Evolutionary conservation across 2,329 filamentous ascomycete species (phyloP).

Genomic region (Calonectria ilicicola): DNA sequence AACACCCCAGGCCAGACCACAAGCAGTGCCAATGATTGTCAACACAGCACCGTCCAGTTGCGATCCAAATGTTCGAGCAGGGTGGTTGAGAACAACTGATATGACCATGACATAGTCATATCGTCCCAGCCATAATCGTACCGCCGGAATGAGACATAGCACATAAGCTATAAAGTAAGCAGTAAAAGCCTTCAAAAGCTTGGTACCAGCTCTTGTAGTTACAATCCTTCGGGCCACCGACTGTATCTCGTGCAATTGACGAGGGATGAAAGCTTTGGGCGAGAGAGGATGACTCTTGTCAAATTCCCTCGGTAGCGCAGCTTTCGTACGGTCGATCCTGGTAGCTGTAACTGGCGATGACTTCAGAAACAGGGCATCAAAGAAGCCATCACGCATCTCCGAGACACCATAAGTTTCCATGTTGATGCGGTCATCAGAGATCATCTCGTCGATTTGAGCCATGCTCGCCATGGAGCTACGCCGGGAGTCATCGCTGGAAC

Average conservation of each 20-base stretch:
- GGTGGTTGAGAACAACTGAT: slow-evolving; percentile 69
- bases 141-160: slow-evolving; percentile 63
- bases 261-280: slow-evolving; percentile 58
- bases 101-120: slow-evolving; percentile 68
- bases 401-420: slow-evolving; percentile 56
- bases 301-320: slow-evolving; percentile 60
- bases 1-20: slow-evolving; percentile 67
- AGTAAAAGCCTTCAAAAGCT: slow-evolving; percentile 64
- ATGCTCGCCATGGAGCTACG: slow-evolving; percentile 47
- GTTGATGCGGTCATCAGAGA: slow-evolving; percentile 49
- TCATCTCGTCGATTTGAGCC: slow-evolving; percentile 49
- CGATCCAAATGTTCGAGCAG: slow-evolving; percentile 66
- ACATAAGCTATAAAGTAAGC: slow-evolving; percentile 69
- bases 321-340: slow-evolving; percentile 53
- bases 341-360: slow-evolving; percentile 49
- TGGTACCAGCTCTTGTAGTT: slow-evolving; percentile 64
- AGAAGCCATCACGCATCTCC: slow-evolving; percentile 60
- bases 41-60: slow-evolving; percentile 67
- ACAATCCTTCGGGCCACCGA: slow-evolving; percentile 54
- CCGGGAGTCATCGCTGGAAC: slow-evolving; percentile 39
- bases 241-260: slow-evolving; percentile 59
- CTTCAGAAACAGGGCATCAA: slow-evolving; percentile 61
- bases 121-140: slow-evolving; percentile 63
- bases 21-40: slow-evolving; percentile 65
- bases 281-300: slow-evolving; percentile 61